Conservation (phyloP, 1,284 basidiomycete species). For the Leccinum subatratum region DNA sequence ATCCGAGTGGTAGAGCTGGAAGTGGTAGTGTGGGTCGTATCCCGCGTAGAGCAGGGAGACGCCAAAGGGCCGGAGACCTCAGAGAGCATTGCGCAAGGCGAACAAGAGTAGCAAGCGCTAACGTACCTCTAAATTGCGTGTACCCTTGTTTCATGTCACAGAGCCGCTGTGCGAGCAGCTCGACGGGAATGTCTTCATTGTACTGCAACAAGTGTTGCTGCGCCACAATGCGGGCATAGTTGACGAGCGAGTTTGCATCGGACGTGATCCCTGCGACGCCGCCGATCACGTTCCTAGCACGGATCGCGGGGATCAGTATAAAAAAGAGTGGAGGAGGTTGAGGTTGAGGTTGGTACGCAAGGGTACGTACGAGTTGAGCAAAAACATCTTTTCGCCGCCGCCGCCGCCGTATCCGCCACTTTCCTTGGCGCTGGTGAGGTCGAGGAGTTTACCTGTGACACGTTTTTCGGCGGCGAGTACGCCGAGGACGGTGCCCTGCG, state of each 20-base stretch:
- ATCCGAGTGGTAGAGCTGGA: slow-evolving; percentile 98
- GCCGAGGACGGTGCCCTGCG: slow-evolving; percentile 88
- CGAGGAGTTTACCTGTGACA: slow-evolving; percentile 95
- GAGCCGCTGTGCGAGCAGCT: slow-evolving; percentile 87
- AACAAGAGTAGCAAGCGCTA: background rate
- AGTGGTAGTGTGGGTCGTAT: slow-evolving; percentile 91
- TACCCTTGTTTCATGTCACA: slow-evolving; percentile 99
- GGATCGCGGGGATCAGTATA: background rate
- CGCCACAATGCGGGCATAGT: slow-evolving; percentile 87
- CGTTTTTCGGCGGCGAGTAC: slow-evolving; percentile 99
- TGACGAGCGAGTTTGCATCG: slow-evolving; percentile 96
- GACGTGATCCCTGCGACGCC: slow-evolving; percentile 96
- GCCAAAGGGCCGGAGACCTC: slow-evolving; percentile 96
- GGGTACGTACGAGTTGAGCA: slow-evolving; percentile 75
- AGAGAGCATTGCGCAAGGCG: background rate
- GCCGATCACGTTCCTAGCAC: slow-evolving; percentile 82
- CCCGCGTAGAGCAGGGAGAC: slow-evolving; percentile 96
- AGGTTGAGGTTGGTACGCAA: background rate
- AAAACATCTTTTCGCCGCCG: slow-evolving; percentile 96
- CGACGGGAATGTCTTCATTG: slow-evolving; percentile 97
- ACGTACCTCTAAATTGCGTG: slow-evolving; percentile 90
- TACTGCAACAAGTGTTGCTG: slow-evolving; percentile 86
- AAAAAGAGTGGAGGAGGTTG: too few relatives aligned
- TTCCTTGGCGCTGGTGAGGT: slow-evolving; percentile 79
- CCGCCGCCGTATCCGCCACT: slow-evolving; percentile 83